phyloP scores from a whole-genome alignment of 31 red algal species.

The Endocladia muricata region DNA sequence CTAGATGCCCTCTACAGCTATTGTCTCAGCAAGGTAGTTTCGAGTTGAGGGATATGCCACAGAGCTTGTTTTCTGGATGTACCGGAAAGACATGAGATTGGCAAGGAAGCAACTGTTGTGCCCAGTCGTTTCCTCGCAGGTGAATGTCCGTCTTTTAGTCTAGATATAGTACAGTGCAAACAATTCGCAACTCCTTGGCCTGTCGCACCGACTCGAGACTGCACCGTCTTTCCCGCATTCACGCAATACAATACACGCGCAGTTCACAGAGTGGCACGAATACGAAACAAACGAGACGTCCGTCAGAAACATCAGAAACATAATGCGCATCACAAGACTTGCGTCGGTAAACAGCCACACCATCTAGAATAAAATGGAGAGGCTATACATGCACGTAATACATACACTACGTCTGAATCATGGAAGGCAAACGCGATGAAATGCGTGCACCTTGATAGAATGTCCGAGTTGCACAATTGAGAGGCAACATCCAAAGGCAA shows the following conservation, averaged over 20 bases:
- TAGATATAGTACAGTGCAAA: conserved; percentile 94
- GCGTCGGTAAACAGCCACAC: neutral
- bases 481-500: conserved; percentile 93
- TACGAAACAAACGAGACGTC: neutral
- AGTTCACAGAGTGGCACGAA: neutral
- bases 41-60: too few species aligned
- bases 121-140: too few species aligned
- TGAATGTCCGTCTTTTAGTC: too few species aligned
- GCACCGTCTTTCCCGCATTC: neutral
- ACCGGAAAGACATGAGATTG: too few species aligned
- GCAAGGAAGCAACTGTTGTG: too few species aligned
- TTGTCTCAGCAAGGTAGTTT: too few species aligned
- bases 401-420: conserved; percentile 98
- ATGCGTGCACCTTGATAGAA: conserved; percentile 84
- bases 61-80: too few species aligned
- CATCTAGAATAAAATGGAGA: neutral
- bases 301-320: neutral
- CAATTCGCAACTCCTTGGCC: conserved; percentile 95
- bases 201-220: conserved; percentile 94
- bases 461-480: conserved; percentile 95
- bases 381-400: neutral
- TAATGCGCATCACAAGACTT: neutral
- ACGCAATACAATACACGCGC: neutral
- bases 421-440: conserved; percentile 99
- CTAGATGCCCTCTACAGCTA: too few species aligned